Percentiles rank a stretch among this genome's conserved stretches.
phyloP scores from a whole-genome alignment of 108 stramenopile genomes.

The Discostella stelligeroides region DNA sequence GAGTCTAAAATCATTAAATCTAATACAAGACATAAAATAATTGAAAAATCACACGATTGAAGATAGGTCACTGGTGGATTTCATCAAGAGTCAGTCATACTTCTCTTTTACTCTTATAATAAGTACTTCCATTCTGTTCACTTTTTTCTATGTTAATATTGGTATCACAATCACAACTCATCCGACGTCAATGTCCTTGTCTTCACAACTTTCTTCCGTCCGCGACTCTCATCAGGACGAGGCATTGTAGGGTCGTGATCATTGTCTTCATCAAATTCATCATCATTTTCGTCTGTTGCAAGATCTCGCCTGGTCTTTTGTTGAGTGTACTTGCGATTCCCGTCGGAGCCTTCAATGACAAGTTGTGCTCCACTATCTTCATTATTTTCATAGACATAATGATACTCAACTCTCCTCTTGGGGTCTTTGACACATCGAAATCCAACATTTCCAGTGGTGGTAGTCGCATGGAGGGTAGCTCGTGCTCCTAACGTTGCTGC shows the following conservation, averaged over 20 bases:
- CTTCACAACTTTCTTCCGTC: slow-evolving; percentile 47
- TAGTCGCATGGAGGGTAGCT: slow-evolving; percentile 78
- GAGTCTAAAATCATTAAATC: too few relatives aligned
- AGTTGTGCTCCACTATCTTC: slow-evolving; percentile 53
- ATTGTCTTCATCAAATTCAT: slow-evolving; percentile 51
- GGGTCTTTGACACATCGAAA: slow-evolving; percentile 85
- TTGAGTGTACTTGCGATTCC: slow-evolving; percentile 56
- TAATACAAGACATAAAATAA: too few relatives aligned
- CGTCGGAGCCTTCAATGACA: slow-evolving; percentile 71
- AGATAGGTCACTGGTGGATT: too few relatives aligned
- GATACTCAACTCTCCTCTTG: slow-evolving; percentile 70
- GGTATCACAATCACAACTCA: slow-evolving; percentile 47
- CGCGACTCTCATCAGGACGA: slow-evolving; percentile 45
- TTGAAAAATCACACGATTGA: too few relatives aligned
- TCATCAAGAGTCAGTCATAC: too few relatives aligned
- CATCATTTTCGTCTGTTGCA: slow-evolving; percentile 39
- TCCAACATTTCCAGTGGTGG: slow-evolving; percentile 85
- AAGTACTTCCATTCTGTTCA: too few relatives aligned
- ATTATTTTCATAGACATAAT: slow-evolving; percentile 77
- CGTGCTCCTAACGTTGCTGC: slow-evolving; percentile 84
- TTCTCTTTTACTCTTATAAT: too few relatives aligned
- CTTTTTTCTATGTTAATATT: not conserved
- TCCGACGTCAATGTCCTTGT: slow-evolving; percentile 45
- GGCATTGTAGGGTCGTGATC: slow-evolving; percentile 44
- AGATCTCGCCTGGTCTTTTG: slow-evolving; percentile 35